phyloP scores from a whole-genome alignment of 495 filamentous ascomycete species.

The Xylaria venustula region DNA sequence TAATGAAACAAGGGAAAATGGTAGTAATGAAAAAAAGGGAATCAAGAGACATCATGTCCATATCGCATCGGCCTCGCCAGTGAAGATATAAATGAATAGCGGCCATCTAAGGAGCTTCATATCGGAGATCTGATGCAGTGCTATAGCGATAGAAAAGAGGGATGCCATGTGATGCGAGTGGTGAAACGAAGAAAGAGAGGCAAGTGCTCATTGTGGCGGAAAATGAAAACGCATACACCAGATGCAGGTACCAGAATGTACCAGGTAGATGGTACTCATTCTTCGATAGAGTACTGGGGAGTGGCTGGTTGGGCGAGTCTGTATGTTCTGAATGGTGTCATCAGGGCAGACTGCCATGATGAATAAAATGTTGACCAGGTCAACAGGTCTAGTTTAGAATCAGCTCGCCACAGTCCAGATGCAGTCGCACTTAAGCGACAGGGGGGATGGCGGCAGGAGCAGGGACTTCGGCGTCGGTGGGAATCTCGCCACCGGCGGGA shows the following conservation, averaged over 20 bases:
- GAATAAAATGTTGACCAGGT: background rate
- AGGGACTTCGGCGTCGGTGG: constrained; percentile 33
- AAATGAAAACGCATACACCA: background rate
- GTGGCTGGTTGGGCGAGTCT: background rate
- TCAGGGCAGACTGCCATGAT: background rate
- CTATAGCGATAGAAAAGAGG: constrained; percentile 2
- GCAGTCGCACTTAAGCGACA: constrained; percentile 27
- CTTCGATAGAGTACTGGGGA: background rate
- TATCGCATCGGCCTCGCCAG: background rate
- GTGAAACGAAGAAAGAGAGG: background rate
- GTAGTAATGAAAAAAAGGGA: background rate
- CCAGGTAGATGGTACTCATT: background rate
- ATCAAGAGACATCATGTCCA: background rate
- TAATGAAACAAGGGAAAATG: constrained; percentile 9
- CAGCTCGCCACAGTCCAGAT: background rate
- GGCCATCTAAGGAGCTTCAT: background rate
- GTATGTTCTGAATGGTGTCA: background rate
- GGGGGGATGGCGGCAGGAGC: constrained; percentile 33
- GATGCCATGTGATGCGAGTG: constrained; percentile 3
- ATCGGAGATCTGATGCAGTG: background rate
- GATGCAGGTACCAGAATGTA: background rate
- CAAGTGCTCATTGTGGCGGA: background rate
- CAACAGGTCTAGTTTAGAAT: background rate
- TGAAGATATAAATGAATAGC: background rate
- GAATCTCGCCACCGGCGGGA: constrained; percentile 46